A percentile compares a stretch with the other conserved stretches of the same genome.
These are phyloP conservation scores for Fusarium secorum DNA, from an alignment of 2,329 filamentous ascomycete genomes.

Conservation along the genomic window DNA sequence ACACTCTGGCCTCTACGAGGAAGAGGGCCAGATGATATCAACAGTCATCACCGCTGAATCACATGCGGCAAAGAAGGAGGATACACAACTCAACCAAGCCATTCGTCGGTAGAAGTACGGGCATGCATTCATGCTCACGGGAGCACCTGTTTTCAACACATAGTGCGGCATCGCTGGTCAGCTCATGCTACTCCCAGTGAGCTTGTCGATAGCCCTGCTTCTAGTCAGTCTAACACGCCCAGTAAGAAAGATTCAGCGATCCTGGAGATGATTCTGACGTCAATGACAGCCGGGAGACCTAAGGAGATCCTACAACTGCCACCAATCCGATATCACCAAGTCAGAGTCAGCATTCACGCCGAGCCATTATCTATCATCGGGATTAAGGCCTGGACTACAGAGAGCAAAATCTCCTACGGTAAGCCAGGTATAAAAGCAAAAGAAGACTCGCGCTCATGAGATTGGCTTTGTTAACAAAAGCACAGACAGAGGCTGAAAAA, in stretches of 20 bases:
- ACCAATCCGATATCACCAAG: not conserved
- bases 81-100: not conserved
- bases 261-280: not conserved
- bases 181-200: not conserved
- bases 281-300: not conserved
- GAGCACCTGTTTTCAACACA: not conserved
- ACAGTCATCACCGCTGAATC: not conserved
- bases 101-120: not conserved
- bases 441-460: not conserved
- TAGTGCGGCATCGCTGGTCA: not conserved
- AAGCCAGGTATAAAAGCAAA: not conserved
- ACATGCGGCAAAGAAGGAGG: not conserved
- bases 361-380: not conserved
- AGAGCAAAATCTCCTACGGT: not conserved
- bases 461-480: not conserved
- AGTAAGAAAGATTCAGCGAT: not conserved
- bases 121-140: not conserved
- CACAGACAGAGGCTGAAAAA: not conserved
- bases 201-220: not conserved
- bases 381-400: not conserved
- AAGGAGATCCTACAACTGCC: not conserved
- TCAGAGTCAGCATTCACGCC: not conserved
- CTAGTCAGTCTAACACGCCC: not conserved
- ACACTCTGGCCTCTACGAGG: not conserved
- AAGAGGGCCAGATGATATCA: not conserved